Base-by-base conservation (phyloP, 2,329 filamentous ascomycete genomes). In the Sporothrix globosa region DNA sequence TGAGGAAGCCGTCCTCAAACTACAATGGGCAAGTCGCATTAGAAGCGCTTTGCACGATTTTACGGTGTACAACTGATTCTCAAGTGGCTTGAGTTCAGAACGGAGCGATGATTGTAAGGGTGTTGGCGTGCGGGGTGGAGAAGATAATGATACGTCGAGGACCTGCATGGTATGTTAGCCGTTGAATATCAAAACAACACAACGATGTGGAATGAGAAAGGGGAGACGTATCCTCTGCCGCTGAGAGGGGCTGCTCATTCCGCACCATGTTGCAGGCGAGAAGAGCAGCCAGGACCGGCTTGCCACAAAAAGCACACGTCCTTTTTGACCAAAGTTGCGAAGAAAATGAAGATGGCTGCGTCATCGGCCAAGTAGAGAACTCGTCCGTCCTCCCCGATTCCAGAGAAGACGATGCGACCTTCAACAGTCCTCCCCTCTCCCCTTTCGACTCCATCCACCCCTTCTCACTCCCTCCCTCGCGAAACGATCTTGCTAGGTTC, bases 161-260 rank as follows among this genome's bases (percentile, higher is more conserved):
- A 63, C 21, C 58, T 63, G 39, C n/a, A 24, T 19, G 24, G 14
- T 5, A 39, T 58, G 54, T 63, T 27, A 63, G 58, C 39, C 5
- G 3, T 46, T 44, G n/a, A 9, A 58, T 4, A n/a, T 52, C 11
- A 19, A 61, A 44, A 46, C 21, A 19, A 46, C 53, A 27, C 41
- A 56, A 67, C 46, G 63, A 50, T 13, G 7, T 63, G 53, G 44
- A 17, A 24, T 30, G n/a, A 66, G 44, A 39, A 11, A 54, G 27
- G 41, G 27, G 30, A 68, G 56, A 86, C 84, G 85, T 86, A 86
- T 86, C 84, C 82, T 81, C 82, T 78, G 73, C 69, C 68, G 69
- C 73, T 74, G 76, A 79, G 81, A 80, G 83, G 84, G 84, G 80
- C 80, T 80, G 78, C 80, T 80, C 81, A 21, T 52, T 76, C 81